phyloP scores from a whole-genome alignment of 2,329 filamentous ascomycete genomes.

The Microthyrium microscopicum region DNA sequence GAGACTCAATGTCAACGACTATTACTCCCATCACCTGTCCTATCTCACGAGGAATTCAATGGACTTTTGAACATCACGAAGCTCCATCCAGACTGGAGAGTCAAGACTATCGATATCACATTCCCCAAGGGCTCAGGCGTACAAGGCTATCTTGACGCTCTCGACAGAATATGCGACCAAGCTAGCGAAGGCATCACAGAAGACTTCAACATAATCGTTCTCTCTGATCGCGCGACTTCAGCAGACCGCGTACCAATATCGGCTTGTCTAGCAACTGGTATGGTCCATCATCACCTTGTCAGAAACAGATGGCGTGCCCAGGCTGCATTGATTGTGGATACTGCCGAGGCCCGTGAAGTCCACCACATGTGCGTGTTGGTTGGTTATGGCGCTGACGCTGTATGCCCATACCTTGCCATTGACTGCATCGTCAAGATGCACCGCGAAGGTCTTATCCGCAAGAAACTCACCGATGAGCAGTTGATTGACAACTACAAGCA shows the following conservation, averaged over 20 bases:
- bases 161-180: conserved; percentile 77
- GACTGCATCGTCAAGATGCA: conserved; percentile 97
- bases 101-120: conserved; percentile 81
- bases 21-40: conserved; percentile 70
- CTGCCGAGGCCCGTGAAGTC: conserved; percentile 87
- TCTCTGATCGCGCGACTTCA: conserved; percentile 77
- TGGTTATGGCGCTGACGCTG: conserved; percentile 83
- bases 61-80: conserved; percentile 61
- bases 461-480: conserved; percentile 65
- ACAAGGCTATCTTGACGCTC: conserved; percentile 67
- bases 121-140: conserved; percentile 76
- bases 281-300: conserved; percentile 90
- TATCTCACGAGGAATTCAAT: conserved; percentile 84
- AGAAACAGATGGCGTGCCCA: conserved; percentile 91
- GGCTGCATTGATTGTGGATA: conserved; percentile 76
- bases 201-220: conserved; percentile 68
- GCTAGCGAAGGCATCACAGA: conserved; percentile 70
- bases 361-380: conserved; percentile 98
- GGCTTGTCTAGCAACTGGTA: conserved; percentile 70
- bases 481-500: conserved; percentile 94
- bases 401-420: conserved; percentile 89
- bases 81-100: conserved; percentile 64
- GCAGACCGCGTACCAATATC: conserved; percentile 73
- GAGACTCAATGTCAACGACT: conserved; percentile 73
- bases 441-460: conserved; percentile 80